These are phyloP conservation scores for Thuja plicata DNA, from an alignment of 83 land plant genomes.

Conservation along the genomic window DNA sequence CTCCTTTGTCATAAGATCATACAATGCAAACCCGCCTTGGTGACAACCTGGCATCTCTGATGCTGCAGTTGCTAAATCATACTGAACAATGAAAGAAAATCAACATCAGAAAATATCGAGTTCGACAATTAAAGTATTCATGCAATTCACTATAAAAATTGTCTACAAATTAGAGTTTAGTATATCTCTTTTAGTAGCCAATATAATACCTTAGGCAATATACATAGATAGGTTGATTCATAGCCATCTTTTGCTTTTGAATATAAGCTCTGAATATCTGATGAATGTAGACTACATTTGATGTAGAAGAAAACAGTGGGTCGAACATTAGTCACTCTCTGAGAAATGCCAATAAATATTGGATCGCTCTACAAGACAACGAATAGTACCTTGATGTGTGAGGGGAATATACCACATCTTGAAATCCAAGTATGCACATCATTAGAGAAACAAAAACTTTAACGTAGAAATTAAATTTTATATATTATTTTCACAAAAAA, in stretches of 20 bases:
- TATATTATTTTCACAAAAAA: no score
- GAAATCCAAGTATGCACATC: background rate
- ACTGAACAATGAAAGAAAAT: conserved; percentile 30
- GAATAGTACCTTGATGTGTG: background rate
- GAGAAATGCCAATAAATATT: conserved; percentile 83
- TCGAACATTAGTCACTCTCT: conserved; percentile 76
- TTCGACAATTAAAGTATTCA: background rate
- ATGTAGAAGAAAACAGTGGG: conserved; percentile 93
- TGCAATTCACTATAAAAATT: background rate
- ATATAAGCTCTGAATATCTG: conserved; percentile 61
- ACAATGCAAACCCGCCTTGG: conserved; percentile 81
- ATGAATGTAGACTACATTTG: conserved; percentile 66
- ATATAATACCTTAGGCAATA: conserved; percentile 58
- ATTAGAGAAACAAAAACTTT: background rate
- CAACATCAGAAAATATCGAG: background rate
- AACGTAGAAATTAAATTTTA: conserved; percentile 3
- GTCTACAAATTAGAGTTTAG: background rate
- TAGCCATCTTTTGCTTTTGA: conserved; percentile 73
- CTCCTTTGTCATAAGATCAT: conserved; percentile 56
- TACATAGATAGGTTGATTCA: conserved; percentile 80
- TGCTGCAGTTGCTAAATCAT: conserved; percentile 50
- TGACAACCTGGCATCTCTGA: conserved; percentile 95
- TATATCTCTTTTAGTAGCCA: background rate
- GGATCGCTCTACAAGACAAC: conserved; percentile 62
- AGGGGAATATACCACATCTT: background rate